These are phyloP conservation scores for Penicillium sp. DNA, from an alignment of 2,329 filamentous ascomycete species.

Conservation along the genomic window DNA sequence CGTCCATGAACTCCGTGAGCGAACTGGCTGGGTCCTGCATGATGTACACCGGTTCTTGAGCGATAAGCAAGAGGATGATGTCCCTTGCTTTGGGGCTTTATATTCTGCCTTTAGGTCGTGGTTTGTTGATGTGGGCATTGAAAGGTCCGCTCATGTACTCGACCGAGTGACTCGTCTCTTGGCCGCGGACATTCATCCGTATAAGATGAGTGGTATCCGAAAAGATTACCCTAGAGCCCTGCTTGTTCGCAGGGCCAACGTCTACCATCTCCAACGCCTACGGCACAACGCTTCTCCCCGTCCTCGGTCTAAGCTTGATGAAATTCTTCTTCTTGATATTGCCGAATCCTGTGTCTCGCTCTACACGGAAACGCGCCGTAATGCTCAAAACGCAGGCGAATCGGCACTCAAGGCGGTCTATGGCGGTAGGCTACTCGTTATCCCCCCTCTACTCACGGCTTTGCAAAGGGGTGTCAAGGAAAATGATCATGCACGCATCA, in stretches of 20 bases:
- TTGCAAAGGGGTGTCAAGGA: conserved; percentile 74
- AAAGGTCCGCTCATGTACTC: conserved; percentile 87
- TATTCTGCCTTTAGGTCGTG: conserved; percentile 92
- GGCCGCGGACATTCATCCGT: conserved; percentile 81
- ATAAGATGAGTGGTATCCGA: conserved; percentile 88
- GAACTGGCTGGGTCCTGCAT: conserved; percentile 76
- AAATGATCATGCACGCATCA: conserved; percentile 86
- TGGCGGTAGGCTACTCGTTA: conserved; percentile 81
- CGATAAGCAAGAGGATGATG: conserved; percentile 86
- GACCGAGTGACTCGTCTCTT: conserved; percentile 84
- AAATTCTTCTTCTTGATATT: conserved; percentile 76
- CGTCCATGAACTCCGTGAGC: conserved; percentile 77
- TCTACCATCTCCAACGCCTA: conserved; percentile 90
- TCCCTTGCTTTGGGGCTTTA: conserved; percentile 87
- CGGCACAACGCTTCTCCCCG: conserved; percentile 89
- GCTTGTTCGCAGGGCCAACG: conserved; percentile 87
- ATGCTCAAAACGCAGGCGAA: conserved; percentile 87
- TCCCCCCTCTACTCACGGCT: conserved; percentile 77
- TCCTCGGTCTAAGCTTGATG: conserved; percentile 86
- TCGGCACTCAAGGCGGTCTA: conserved; percentile 89
- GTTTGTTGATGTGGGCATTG: conserved; percentile 97
- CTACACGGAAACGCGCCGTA: conserved; percentile 93
- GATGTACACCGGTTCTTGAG: conserved; percentile 80
- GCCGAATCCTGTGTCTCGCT: conserved; percentile 85
- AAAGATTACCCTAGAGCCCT: conserved; percentile 91